phyloP scores from a whole-genome alignment of 805 yeast species.

The Nakazawaea peltata region DNA sequence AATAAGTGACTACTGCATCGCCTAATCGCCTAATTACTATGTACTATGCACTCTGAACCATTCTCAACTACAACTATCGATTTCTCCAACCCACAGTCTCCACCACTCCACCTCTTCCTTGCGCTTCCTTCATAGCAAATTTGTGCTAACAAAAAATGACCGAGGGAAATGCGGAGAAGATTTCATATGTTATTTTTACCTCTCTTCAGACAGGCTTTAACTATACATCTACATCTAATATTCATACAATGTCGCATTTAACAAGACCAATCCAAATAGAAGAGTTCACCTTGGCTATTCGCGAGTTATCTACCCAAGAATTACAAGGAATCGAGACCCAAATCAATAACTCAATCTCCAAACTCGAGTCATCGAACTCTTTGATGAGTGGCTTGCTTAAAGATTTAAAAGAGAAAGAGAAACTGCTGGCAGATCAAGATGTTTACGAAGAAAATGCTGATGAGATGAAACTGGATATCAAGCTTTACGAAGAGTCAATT shows the following conservation, averaged over 20 bases:
- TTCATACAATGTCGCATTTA: slow-evolving; percentile 20
- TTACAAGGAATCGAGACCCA: slow-evolving; percentile 23
- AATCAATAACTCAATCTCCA: slow-evolving; percentile 33
- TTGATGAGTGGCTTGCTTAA: slow-evolving; percentile 35
- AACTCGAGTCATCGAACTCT: slow-evolving; percentile 43
- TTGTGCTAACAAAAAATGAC: no score
- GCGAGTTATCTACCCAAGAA: slow-evolving; percentile 34
- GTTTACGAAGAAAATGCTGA: slow-evolving; percentile 29
- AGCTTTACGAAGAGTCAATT: slow-evolving; percentile 45
- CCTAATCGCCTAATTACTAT: no score
- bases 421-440: slow-evolving; percentile 15
- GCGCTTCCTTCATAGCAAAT: no score
- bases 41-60: no score
- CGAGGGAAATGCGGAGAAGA: no score
- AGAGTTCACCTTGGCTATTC: slow-evolving; percentile 21
- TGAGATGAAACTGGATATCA: slow-evolving; percentile 34
- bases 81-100: no score
- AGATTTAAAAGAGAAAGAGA: slow-evolving; percentile 15
- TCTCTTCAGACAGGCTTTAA: no score
- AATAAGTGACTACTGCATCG: no score
- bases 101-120: no score
- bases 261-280: slow-evolving; percentile 19
- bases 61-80: no score
- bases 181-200: no score
- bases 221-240: no score